phyloP scores from a whole-genome alignment of 1,284 basidiomycete species.

The Schizophyllum amplum region DNA sequence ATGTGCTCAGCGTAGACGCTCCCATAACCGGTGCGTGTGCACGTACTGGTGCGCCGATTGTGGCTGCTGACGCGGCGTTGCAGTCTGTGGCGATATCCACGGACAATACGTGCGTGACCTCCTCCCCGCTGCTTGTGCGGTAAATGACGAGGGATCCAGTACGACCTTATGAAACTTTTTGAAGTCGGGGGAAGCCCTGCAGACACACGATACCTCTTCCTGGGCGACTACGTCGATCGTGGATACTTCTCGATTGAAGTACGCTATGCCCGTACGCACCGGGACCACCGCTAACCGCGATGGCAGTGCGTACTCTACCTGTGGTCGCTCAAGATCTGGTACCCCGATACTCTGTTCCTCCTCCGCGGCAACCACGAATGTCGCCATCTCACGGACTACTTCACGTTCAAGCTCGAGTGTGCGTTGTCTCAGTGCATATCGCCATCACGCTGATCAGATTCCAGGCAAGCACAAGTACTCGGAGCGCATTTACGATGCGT shows the following conservation, averaged over 20 bases:
- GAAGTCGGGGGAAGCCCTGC: constrained; percentile 13
- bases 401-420: constrained; percentile 90
- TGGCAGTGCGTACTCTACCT: constrained; percentile 82
- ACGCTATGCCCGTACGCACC: not conserved
- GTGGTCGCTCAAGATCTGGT: constrained; percentile 89
- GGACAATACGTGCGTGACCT: constrained; percentile 13
- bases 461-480: constrained; percentile 94
- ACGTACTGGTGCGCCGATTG: not conserved
- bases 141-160: constrained; percentile 6
- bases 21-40: constrained; percentile 13
- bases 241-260: constrained; percentile 15
- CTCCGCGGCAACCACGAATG: constrained; percentile 92
- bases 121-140: not conserved
- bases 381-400: constrained; percentile 81
- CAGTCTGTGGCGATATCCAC: constrained; percentile 15
- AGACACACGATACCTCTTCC: constrained; percentile 14
- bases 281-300: constrained; percentile 16
- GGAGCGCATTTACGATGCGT: constrained; percentile 83
- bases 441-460: not conserved
- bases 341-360: constrained; percentile 83
- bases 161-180: constrained; percentile 15
- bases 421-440: constrained; percentile 21
- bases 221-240: constrained; percentile 14
- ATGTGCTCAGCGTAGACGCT: constrained; percentile 11
- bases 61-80: not conserved